Evolutionary conservation across 148 eudicot genomes (phyloP).

Genomic region (Cornus florida): DNA sequence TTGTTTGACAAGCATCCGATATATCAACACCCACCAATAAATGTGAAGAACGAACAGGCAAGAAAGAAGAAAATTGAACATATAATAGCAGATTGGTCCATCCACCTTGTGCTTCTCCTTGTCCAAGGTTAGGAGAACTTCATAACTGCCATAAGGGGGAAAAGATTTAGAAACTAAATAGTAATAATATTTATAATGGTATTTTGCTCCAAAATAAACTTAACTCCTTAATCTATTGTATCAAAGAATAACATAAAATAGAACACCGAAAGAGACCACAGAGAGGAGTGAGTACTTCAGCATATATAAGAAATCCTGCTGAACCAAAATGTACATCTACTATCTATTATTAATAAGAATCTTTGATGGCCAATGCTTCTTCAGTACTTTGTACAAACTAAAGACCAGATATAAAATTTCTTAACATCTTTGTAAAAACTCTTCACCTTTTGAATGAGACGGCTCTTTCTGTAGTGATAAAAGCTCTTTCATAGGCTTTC

Average conservation of each 20-base stretch:
- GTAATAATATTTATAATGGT: neutral
- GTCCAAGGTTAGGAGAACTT: slow-evolving; percentile 68
- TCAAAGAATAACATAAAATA: neutral
- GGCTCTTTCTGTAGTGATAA: too few relatives aligned
- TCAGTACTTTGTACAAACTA: neutral
- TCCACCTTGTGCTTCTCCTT: slow-evolving; percentile 66
- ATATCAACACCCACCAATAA: slow-evolving; percentile 96
- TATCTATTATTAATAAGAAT: neutral
- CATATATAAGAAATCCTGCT: neutral
- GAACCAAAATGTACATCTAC: neutral
- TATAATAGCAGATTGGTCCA: slow-evolving; percentile 84
- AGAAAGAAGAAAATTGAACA: slow-evolving; percentile 82
- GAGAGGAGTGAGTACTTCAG: neutral
- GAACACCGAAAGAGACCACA: neutral
- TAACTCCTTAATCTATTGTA: neutral
- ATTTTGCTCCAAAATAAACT: neutral
- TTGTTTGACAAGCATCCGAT: slow-evolving; percentile 92
- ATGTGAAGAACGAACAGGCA: slow-evolving; percentile 84
- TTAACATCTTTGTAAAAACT: neutral
- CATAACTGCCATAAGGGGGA: slow-evolving; percentile 60
- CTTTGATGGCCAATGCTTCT: neutral
- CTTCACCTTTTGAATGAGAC: neutral
- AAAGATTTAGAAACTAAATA: neutral
- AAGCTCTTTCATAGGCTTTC: too few relatives aligned
- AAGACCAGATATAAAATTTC: neutral